Evolutionary conservation across 805 yeast species (phyloP).

Genomic region (Cyberlindnera maritima): DNA sequence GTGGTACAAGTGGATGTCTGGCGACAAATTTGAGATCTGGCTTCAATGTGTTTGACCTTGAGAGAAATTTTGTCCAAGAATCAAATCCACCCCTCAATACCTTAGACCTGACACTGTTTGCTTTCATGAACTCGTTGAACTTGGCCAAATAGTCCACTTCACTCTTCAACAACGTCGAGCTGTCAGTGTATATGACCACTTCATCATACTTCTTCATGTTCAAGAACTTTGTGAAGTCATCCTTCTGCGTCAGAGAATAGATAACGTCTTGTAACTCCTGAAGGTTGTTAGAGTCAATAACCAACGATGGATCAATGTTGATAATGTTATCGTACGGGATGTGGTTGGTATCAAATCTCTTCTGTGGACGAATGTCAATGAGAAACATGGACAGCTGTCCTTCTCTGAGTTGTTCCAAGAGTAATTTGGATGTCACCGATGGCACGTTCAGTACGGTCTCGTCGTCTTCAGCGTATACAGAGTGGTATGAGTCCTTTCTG

Average conservation of each 20-base stretch:
- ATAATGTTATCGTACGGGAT: slow-evolving; percentile 38
- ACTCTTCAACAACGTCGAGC: slow-evolving; percentile 30
- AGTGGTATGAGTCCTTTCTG: slow-evolving; percentile 39
- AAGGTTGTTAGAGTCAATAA: slow-evolving; percentile 31
- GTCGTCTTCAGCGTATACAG: slow-evolving; percentile 35
- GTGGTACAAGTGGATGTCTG: slow-evolving; percentile 27
- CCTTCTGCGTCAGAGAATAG: not conserved
- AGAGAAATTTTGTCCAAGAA: slow-evolving; percentile 38
- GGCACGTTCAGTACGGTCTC: slow-evolving; percentile 44
- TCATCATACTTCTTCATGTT: slow-evolving; percentile 33
- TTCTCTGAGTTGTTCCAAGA: slow-evolving; percentile 40
- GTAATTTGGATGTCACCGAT: slow-evolving; percentile 35
- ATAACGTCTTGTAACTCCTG: slow-evolving; percentile 26
- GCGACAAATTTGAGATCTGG: slow-evolving; percentile 22
- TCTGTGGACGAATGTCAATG: slow-evolving; percentile 39
- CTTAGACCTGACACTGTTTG: slow-evolving; percentile 20
- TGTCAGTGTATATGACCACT: slow-evolving; percentile 39
- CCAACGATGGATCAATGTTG: slow-evolving; percentile 41
- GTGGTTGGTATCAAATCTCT: slow-evolving; percentile 32
- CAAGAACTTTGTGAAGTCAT: slow-evolving; percentile 25
- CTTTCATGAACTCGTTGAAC: slow-evolving; percentile 25
- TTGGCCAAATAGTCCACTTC: slow-evolving; percentile 33
- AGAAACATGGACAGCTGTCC: slow-evolving; percentile 40
- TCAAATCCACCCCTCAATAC: slow-evolving; percentile 43
- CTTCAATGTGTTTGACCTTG: slow-evolving; percentile 27